A percentile compares a stretch with the other conserved stretches of the same genome.
phyloP scores from a whole-genome alignment of 2,329 filamentous ascomycete species.

The Phialophora verrucosa region DNA sequence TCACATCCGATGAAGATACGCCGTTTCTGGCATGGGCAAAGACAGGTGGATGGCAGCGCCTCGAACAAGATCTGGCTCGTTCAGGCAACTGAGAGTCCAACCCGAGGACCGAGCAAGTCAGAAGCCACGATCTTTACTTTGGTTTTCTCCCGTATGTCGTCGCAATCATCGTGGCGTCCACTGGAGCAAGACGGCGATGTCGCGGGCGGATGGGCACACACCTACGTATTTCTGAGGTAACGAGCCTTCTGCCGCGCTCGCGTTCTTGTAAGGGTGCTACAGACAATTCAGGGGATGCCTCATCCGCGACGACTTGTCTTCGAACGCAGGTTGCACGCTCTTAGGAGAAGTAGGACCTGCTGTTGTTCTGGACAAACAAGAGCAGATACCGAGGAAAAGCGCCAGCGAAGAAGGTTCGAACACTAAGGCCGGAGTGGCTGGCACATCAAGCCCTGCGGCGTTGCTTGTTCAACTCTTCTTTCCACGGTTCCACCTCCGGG shows the following conservation, averaged over 20 bases:
- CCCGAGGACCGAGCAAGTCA: background rate
- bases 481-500: background rate
- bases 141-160: background rate
- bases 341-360: background rate
- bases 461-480: conserved; percentile 14
- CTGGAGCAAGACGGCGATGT: background rate
- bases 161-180: background rate
- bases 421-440: background rate
- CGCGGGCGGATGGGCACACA: background rate
- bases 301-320: background rate
- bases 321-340: too few relatives aligned
- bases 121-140: background rate
- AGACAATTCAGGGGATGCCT: background rate
- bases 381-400: background rate
- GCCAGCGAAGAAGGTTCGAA: background rate
- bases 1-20: too few relatives aligned
- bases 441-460: background rate
- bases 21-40: background rate
- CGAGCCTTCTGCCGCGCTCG: background rate
- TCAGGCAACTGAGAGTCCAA: background rate
- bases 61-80: background rate
- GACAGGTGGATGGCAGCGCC: background rate
- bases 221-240: background rate
- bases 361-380: background rate
- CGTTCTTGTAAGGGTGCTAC: background rate